Conservation (phyloP, 805 yeast species). For the Saccharomycopsis capsularis region DNA sequence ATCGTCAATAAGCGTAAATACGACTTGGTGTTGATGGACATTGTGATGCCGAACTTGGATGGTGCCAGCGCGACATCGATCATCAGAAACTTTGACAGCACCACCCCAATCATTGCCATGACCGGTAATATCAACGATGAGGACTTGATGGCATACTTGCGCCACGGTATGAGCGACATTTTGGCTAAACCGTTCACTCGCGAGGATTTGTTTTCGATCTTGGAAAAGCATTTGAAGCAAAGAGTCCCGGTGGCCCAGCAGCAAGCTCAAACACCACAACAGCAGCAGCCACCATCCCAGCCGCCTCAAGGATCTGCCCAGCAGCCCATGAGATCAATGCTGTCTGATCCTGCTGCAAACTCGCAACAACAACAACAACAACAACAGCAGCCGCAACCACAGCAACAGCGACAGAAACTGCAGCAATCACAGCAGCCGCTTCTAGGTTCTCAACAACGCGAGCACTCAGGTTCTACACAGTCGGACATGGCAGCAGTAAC, state of each 20-base stretch:
- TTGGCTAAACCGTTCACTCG: conserved; percentile 91
- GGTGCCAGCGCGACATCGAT: conserved; percentile 89
- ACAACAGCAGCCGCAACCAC: not conserved
- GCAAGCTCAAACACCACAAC: conserved; percentile 24
- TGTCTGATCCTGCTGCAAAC: conserved; percentile 28
- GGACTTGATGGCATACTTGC: conserved; percentile 71
- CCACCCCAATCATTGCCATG: conserved; percentile 91
- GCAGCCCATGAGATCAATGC: not conserved
- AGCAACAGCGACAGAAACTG: not conserved
- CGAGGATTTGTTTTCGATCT: conserved; percentile 70
- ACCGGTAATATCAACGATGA: conserved; percentile 82
- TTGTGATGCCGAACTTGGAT: conserved; percentile 82
- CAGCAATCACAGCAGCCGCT: too few relatives aligned
- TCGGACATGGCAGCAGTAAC: too few relatives aligned
- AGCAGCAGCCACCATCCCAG: conserved; percentile 4
- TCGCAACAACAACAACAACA: conserved; percentile 4
- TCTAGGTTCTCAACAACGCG: too few relatives aligned
- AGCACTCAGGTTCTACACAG: too few relatives aligned
- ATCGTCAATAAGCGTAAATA: conserved; percentile 64
- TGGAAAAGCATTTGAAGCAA: conserved; percentile 63
- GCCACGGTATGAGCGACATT: conserved; percentile 89
- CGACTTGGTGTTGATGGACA: conserved; percentile 79
- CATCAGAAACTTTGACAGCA: conserved; percentile 74
- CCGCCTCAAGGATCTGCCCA: not conserved
- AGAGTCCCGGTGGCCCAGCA: conserved; percentile 32